Base-by-base conservation (phyloP, 179 eudicot species). In the Camellia oleifera region DNA sequence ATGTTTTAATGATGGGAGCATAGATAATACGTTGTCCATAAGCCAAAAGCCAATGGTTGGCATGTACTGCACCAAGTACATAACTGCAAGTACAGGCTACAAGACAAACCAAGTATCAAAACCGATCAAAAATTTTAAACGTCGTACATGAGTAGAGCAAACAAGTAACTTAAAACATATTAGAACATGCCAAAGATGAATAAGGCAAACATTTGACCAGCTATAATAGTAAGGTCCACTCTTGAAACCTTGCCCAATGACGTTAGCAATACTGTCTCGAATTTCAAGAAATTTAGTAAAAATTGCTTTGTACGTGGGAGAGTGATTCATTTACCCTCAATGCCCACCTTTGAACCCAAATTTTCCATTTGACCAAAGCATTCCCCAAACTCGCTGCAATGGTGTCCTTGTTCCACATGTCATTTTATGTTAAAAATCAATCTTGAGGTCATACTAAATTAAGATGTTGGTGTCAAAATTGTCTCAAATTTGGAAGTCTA, bases 31-130 rank as follows among this genome's bases (percentile, higher is more conserved):
- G 97, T 96, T 94, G 80, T 94, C 99, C 94, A 96, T 92, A 71
- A 96, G 91, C 96, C 98, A 96, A 82, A 76, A 91, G 78, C 98
- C 97, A 60, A 96, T 64, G 64, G 89, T 84, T 75, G 99, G 99
- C 91, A 90, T 89, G 88, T 96, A 94, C 84, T 94, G 99, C 78
- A 90, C 92, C 90, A 96, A 78, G 82, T 96, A 96, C 96, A 96
- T 91, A 80, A 96, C 98, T 68, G 90, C 94, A 63, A 94, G 92
- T 74, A 94, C 98, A 78, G 99, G 99, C 99, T 96, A 90, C 84
- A 84, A 77, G 77, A 78, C 44, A 80, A 60, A 74, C 57, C 48
- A 79, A 84, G 74, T 20, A 81, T 20, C 67, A 45, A 20, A 9
- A 69, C 18, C 44, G 44, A 69, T 44, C 42, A 40, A 56, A 76